Percentiles rank a stretch among this genome's conserved stretches.
phyloP scores from a whole-genome alignment of 352 stramenopile genomes.

The Plasmopara viticola region DNA sequence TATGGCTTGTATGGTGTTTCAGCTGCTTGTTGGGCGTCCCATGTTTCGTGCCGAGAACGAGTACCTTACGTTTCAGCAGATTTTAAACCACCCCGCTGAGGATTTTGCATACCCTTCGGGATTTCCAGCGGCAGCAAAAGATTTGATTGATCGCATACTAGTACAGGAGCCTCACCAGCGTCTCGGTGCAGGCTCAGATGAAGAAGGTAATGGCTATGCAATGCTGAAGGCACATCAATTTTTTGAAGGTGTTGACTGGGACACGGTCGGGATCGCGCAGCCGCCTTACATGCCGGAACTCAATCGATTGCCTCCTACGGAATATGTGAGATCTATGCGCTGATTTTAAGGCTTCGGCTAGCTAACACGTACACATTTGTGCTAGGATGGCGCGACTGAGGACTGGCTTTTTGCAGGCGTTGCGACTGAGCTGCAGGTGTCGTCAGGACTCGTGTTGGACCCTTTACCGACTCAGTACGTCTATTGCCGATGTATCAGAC shows the following conservation, averaged over 20 bases:
- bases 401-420: constrained; percentile 86
- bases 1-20: constrained; percentile 88
- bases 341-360: constrained; percentile 1
- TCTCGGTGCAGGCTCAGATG: constrained; percentile 62
- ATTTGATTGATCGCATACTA: constrained; percentile 77
- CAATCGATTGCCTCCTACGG: constrained; percentile 48
- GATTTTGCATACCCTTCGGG: constrained; percentile 64
- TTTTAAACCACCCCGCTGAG: constrained; percentile 77
- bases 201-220: constrained; percentile 69
- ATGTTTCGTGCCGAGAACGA: constrained; percentile 88
- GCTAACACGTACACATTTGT: constrained; percentile 2
- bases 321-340: constrained; percentile 40
- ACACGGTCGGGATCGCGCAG: constrained; percentile 35
- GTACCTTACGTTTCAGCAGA: constrained; percentile 88
- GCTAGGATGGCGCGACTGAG: constrained; percentile 78
- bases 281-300: constrained; percentile 63
- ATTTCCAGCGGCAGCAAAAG: constrained; percentile 53
- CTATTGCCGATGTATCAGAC: background rate
- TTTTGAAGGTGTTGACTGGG: constrained; percentile 80
- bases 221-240: constrained; percentile 74
- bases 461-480: constrained; percentile 51
- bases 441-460: constrained; percentile 68
- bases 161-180: constrained; percentile 64
- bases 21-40: constrained; percentile 78
- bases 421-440: constrained; percentile 81